Percentiles rank a stretch among this genome's conserved stretches.
Evolutionary conservation across 192 early-diverging fungal species (phyloP).

Genomic region (Funneliformis mosseae): DNA sequence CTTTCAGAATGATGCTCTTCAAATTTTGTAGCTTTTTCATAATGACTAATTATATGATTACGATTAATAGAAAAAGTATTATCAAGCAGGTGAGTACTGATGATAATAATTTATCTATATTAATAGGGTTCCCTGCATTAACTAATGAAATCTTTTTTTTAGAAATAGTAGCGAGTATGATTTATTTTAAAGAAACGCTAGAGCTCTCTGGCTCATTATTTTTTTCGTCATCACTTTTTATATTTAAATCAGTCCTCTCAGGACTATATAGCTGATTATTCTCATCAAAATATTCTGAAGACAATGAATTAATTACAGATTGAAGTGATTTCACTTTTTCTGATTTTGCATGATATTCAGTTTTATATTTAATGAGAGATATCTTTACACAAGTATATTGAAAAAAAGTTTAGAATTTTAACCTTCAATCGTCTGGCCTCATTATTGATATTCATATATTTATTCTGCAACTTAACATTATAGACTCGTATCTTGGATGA

Average conservation of each 20-base stretch:
- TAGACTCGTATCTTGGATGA: no score
- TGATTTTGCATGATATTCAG: not conserved
- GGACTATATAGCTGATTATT: not conserved
- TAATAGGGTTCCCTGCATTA: not conserved
- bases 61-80: conserved; percentile 2
- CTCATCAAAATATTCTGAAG: not conserved
- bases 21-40: conserved; percentile 2
- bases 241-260: not conserved
- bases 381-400: no score
- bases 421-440: no score
- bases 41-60: conserved; percentile 1
- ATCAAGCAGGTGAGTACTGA: not conserved
- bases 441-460: no score
- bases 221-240: not conserved
- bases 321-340: no score
- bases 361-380: no score
- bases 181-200: not conserved
- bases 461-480: no score
- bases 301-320: conserved; percentile 15
- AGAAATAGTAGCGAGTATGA: not conserved
- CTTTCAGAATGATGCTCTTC: not conserved
- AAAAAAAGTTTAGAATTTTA: no score
- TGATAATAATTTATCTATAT: conserved; percentile 1
- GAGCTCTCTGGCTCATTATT: not conserved
- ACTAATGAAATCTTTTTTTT: not conserved